phyloP scores from a whole-genome alignment of 257 asterid genomes.

The Apocynum venetum region DNA sequence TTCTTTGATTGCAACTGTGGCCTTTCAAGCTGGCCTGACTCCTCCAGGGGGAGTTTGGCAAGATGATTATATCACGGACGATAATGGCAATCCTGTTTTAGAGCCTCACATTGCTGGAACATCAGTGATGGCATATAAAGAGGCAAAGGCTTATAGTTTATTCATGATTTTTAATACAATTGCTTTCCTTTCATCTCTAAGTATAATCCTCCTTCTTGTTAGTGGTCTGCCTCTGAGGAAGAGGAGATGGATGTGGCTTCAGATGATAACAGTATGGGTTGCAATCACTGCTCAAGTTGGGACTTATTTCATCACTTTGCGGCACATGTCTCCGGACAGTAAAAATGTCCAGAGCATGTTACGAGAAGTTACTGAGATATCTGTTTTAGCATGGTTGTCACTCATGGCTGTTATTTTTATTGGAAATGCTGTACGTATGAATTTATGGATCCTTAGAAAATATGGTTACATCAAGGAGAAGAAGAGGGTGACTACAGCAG shows the following conservation, averaged over 20 bases:
- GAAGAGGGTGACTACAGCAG: slow-evolving; percentile 1
- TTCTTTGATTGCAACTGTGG: slow-evolving; percentile 32
- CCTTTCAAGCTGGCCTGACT: slow-evolving; percentile 35
- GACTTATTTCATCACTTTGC: slow-evolving; percentile 33
- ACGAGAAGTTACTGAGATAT: slow-evolving; percentile 27
- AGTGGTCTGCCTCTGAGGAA: slow-evolving; percentile 30
- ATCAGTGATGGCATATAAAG: slow-evolving; percentile 30
- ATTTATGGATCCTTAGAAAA: slow-evolving; percentile 40
- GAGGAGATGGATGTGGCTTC: slow-evolving; percentile 29
- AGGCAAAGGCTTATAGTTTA: neutral
- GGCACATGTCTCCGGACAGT: slow-evolving; percentile 24
- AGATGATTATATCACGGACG: slow-evolving; percentile 5
- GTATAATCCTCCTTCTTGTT: slow-evolving; percentile 31
- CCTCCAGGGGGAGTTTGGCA: slow-evolving; percentile 19
- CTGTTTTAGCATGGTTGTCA: slow-evolving; percentile 28
- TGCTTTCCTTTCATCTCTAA: neutral
- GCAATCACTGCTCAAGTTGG: slow-evolving; percentile 35
- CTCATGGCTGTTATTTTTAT: slow-evolving; percentile 21
- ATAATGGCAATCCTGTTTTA: slow-evolving; percentile 17
- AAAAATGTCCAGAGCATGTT: slow-evolving; percentile 13
- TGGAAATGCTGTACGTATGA: slow-evolving; percentile 35
- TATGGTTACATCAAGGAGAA: slow-evolving; percentile 31
- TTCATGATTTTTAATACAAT: too few relatives aligned
- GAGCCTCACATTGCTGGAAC: slow-evolving; percentile 16
- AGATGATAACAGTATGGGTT: slow-evolving; percentile 37